Evolutionary conservation across 495 filamentous ascomycete genomes (phyloP).

Genomic region (Xylaria flabelliformis): DNA sequence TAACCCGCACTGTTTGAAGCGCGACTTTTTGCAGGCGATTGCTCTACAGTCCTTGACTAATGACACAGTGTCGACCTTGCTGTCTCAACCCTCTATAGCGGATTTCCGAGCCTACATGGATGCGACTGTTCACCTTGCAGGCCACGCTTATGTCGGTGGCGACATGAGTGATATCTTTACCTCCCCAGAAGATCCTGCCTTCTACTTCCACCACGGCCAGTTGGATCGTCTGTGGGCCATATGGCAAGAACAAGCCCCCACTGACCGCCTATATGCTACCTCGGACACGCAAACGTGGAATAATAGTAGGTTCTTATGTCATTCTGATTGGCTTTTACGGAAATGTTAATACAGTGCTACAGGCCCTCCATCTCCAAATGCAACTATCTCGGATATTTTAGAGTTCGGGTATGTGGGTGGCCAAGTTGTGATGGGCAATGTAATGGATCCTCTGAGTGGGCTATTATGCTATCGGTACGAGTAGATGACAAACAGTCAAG

Average conservation of each 20-base stretch:
- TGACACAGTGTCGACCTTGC: conserved; percentile 23
- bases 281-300: not conserved
- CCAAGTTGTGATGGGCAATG: not conserved
- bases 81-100: not conserved
- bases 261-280: conserved; percentile 15
- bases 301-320: not conserved
- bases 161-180: not conserved
- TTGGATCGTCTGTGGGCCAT: conserved; percentile 69
- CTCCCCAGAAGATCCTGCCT: conserved; percentile 65
- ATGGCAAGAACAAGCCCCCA: conserved; percentile 59
- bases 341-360: not conserved
- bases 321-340: not conserved
- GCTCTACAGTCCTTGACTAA: not conserved
- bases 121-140: not conserved
- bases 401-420: not conserved
- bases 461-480: not conserved
- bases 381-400: conserved; percentile 1
- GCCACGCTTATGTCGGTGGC: not conserved
- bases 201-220: conserved; percentile 68
- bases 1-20: not conserved
- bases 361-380: not conserved
- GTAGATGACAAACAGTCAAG: not conserved
- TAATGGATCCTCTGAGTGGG: not conserved
- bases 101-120: not conserved
- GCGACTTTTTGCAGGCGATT: conserved; percentile 2